Evolutionary conservation across 192 early-diverging fungal genomes (phyloP).

Genomic region (Geranomyces variabilis): DNA sequence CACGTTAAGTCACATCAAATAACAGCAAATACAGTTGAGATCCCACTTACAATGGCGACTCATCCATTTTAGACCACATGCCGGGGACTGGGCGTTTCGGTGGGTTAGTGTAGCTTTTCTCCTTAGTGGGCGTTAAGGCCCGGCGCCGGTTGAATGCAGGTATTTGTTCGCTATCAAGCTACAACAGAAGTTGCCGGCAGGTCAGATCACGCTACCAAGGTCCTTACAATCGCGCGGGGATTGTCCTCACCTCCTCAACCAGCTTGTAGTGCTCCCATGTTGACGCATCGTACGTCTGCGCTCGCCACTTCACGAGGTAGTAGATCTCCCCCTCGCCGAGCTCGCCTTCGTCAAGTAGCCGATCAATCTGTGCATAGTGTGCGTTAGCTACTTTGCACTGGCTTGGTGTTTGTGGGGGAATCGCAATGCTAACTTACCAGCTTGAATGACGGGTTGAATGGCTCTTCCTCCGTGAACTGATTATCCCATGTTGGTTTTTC

Average conservation of each 20-base stretch:
- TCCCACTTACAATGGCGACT: conserved; percentile 56
- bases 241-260: conserved; percentile 53
- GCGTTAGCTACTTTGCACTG: background rate
- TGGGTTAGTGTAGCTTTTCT: conserved; percentile 34
- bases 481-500: conserved; percentile 61
- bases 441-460: conserved; percentile 65
- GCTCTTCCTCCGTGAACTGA: conserved; percentile 63
- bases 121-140: conserved; percentile 59
- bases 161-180: conserved; percentile 65
- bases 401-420: background rate
- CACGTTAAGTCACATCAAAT: background rate
- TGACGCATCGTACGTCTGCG: conserved; percentile 66
- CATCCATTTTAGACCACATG: conserved; percentile 60
- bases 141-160: conserved; percentile 68
- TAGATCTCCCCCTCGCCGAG: conserved; percentile 62
- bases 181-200: background rate
- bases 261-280: conserved; percentile 74
- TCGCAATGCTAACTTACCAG: background rate
- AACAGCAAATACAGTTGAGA: background rate
- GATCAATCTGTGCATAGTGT: conserved; percentile 61
- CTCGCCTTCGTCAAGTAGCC: conserved; percentile 84
- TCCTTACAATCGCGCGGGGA: too few species aligned
- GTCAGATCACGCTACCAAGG: background rate
- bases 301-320: conserved; percentile 79
- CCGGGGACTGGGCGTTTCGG: conserved; percentile 46